Base-by-base conservation (phyloP, 805 yeast species). In the Pichia occidentalis region DNA sequence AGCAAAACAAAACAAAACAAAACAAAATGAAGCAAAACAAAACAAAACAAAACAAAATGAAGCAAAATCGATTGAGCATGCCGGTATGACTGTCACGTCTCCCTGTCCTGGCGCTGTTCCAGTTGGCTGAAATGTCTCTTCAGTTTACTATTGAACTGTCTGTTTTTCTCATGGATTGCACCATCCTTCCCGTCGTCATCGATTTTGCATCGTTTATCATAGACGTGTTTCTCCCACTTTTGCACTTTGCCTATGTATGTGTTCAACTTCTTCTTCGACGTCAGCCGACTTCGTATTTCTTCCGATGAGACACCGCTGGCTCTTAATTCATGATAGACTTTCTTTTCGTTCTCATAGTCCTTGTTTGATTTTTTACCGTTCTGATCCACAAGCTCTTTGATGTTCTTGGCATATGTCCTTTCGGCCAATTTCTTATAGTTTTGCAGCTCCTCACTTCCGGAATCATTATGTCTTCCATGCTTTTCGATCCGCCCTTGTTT, bases 101-200 rank as follows among this genome's bases (percentile, higher is more conserved):
- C 70, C 12, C 30, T 18, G 17, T 25, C 7, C 13, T 31, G 26
- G 9, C 31, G 19, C 48, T 75, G n/a, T n/a, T n/a, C n/a, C n/a
- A n/a, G n/a, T n/a, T n/a, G n/a, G n/a, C n/a, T n/a, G n/a, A n/a
- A 77, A 44, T 75, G 75, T 23, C 87, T 63, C 31, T 71, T 57
- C 46, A 84, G 61, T 51, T 84, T 83, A 53, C 71, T 73, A 59
- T 83, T 84, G 59, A 83, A 84, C 48, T 80, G 79, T 52, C 70
- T 72, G 63, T 84, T 84, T 57, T 78, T 79, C 46, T 78, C 85
- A 53, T 80, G 83, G 52, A 84, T 74, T 55, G 61, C 70, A 21
- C 71, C 63, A 5, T 61, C 63, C 14, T 53, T 65, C 4, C 54
- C 62, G 4, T 55, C 67, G 4, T 53, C 63, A 9, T 57, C 60